Percentiles rank a stretch among this genome's conserved stretches.
Conservation (phyloP, 192 early-diverging fungal species). For the Helicostylum pulchrum region DNA sequence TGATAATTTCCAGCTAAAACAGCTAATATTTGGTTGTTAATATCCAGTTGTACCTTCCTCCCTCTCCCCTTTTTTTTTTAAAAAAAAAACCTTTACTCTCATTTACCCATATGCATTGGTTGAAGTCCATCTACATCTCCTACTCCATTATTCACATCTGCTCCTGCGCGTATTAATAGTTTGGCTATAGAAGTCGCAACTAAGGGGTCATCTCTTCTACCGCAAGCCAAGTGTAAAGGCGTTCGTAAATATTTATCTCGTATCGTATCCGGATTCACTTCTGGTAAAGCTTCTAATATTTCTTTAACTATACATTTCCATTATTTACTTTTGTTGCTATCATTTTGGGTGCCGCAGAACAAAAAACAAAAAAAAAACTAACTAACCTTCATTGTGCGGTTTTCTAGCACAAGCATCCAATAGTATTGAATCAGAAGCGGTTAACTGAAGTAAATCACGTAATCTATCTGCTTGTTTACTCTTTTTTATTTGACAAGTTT, state of each 20-base stretch:
- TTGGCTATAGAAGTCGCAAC: conserved; percentile 29
- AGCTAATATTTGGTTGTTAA: conserved; percentile 14
- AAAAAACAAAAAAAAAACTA: too few relatives aligned
- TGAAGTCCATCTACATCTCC: conserved; percentile 34
- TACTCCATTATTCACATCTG: conserved; percentile 37
- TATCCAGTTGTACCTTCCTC: background rate
- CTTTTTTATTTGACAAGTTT: conserved; percentile 11
- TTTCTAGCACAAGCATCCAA: conserved; percentile 21
- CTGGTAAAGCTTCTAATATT: conserved; percentile 11
- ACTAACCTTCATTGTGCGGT: conserved; percentile 18
- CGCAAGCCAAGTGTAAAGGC: conserved; percentile 35
- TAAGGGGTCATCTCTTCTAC: conserved; percentile 25
- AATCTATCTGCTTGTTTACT: background rate
- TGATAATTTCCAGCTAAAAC: conserved; percentile 33
- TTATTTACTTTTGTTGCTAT: background rate
- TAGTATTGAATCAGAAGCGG: conserved; percentile 10
- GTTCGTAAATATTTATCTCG: conserved; percentile 36
- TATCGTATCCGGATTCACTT: conserved; percentile 26
- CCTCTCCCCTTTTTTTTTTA: background rate
- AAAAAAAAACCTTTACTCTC: background rate
- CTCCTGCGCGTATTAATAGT: conserved; percentile 25
- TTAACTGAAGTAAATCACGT: conserved; percentile 15
- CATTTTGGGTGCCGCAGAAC: background rate
- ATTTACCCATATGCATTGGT: conserved; percentile 37
- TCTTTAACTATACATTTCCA: background rate